Evolutionary conservation across 2,329 filamentous ascomycete species (phyloP), one percentile per base, ranked within the genome.

Genomic region (Alternaria brassicicola): DNA sequence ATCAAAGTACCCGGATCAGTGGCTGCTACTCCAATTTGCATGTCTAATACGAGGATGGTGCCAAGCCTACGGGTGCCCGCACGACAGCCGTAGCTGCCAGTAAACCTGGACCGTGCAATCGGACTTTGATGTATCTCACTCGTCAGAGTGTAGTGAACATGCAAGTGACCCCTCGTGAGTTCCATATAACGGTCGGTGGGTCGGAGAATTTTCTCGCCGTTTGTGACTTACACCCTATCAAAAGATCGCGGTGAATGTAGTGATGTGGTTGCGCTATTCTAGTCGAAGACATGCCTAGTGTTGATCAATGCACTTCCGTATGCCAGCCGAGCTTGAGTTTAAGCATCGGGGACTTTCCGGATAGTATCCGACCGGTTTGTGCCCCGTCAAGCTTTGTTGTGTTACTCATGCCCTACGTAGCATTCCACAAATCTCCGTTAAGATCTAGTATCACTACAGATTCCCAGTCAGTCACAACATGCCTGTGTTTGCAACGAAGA

Each of bases 51-150:
- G 39, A 58, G 52, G 28, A 36, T 45, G 52, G 42, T 45, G 55
- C 55, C 55, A 57, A 57, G 43, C 53, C 46, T 52, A 68, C 61
- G 63, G 59, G 57, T 65, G 59, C 64, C 67, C 66, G 65, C 63
- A 65, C 53, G 42, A 57, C 41, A 55, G 42, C 60, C 57, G 66
- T 62, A 52, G 39, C 28, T 45, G 46, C 30, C 35, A 19, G 19
- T n/a, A 26, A 39, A 36, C 21, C 28, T 61, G 64, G 61, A 57
- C 65, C 61, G 63, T 69, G 62, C 66, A 30, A 61, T 64, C 63
- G 65, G 64, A 60, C 38, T 57, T 55, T 36, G 52, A 21, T 43
- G 55, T 56, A n/a, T 43, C 31, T 25, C 52, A 57, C 30, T 45
- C 30, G 12, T 46, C 26, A 36, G 25, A 26, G 52, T 21, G 26